Evolutionary conservation across 768 basidiomycete species (phyloP), one percentile per base, ranked within the genome.

Genomic region (Mrakia frigida): DNA sequence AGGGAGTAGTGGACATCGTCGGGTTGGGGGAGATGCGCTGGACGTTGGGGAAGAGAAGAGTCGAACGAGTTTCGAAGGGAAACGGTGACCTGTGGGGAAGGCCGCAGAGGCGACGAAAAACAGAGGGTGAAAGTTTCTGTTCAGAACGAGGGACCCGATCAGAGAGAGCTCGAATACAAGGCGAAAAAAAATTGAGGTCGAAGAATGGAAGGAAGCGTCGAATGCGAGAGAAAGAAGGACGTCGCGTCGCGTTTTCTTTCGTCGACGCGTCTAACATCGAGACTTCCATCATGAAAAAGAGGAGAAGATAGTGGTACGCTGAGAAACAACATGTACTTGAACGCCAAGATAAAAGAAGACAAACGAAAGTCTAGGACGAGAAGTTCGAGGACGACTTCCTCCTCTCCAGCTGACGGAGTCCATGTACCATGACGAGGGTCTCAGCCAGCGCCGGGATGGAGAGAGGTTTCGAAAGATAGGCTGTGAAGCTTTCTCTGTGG

Each of bases 401-500:
- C 56, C 56, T 56, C 56, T 56, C 56, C 43, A 46, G 9, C 56
- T 56, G 46, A 4, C 46, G 56, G 16, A 59, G 18, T 18, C 23
- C 35, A 31, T 73, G 23, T 35, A 60, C 18, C 14, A 46, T 25
- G 43, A 46, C 10, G 39, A 46, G 37, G 6, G 28, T 13, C 4
- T 46, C 41, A 6, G 37, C 39, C 18, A 39, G 10, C 23, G 63
- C 46, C 25, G 52, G 52, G 50, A 65, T 52, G 28, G 21, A 75
- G 21, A 68, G 35, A 9, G 65, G 65, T 39, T 68, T 68, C 39
- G 65, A 39, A 7, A 68, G 65, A 14, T 68, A 68, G 33, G 39
- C 35, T 2, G 39, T 39, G 65, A 68, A 68, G 65, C 56, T 41
- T 16, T 61, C n/a, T 25, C 37, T 16, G 35, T 70, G 53, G 10